Evolutionary conservation across 2,329 filamentous ascomycete genomes (phyloP), one percentile per base, ranked within the genome.

Genomic region (Kalaharituber pfeilii): DNA sequence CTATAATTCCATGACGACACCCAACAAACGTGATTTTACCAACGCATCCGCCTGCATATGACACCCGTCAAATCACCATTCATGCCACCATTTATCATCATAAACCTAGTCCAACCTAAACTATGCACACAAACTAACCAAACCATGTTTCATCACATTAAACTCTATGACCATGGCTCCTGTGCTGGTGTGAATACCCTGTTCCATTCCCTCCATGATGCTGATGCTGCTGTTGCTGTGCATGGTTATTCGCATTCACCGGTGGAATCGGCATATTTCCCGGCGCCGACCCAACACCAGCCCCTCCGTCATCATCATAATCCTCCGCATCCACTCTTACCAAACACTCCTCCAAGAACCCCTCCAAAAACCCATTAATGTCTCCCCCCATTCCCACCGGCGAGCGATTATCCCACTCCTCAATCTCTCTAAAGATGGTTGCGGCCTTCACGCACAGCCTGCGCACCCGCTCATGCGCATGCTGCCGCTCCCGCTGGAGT

Each of bases 321-420:
- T 86, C 84, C 63, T 91, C 85, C 3, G 88, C 85, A 70, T 96
- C 89, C 13, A 96, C 86, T 54, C 91, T 73, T 30, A 95, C 87
- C 22, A 98, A 71, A 24, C 98, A 82, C 72, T 98, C 91, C 67
- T 98, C 91, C 29, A 98, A 71, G 59, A 96, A 78, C 0, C 88
- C 89, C 67, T 98, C 91, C 6, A 96, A 69, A 62, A 96, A 93
- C 1, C 84, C 86, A 45, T 81, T 80, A 1, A 94, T 87, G 25
- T 89, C 88, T 45, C 86, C 81, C 0, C 87, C 89, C 89, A 96
- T 95, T 1, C 87, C 86, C 9, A 96, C 86, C 5, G 87, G 86
- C 62, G 86, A 84, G 44, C 81, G 78, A 66, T 82, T 83, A 68
- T 98, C 91, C 69, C 81, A 84, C 59, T 83, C 77, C 67, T 98